A percentile compares a stretch with the other conserved stretches of the same genome.
Conservation (phyloP, 23 red algal species). For the Cyanidioschyzon merolae region DNA sequence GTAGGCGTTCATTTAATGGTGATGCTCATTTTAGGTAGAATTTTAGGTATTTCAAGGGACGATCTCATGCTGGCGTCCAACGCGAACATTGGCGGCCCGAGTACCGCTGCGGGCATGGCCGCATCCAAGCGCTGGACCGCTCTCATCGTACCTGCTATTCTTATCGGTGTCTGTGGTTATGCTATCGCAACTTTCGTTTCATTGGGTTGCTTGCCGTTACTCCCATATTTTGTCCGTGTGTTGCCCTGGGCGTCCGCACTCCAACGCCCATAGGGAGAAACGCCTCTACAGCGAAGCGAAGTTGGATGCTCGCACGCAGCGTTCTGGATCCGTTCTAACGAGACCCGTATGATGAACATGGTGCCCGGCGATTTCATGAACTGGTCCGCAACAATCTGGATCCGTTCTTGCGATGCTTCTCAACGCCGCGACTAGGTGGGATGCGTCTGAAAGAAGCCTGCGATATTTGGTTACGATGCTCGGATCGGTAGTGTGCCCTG, state of each 20-base stretch:
- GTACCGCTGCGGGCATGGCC: slow-evolving; percentile 76
- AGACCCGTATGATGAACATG: no score
- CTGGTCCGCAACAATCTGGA: no score
- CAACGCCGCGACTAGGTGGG: no score
- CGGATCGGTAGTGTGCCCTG: no score
- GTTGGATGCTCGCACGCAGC: no score
- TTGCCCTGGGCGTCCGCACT: neutral
- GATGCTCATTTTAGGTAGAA: slow-evolving; percentile 15
- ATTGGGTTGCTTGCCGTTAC: slow-evolving; percentile 23
- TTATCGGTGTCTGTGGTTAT: slow-evolving; percentile 70
- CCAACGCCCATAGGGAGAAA: neutral
- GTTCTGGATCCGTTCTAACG: no score
- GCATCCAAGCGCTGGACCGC: slow-evolving; percentile 31
- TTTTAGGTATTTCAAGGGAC: slow-evolving; percentile 20
- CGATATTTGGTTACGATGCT: no score
- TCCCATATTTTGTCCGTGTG: neutral
- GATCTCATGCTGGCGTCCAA: slow-evolving; percentile 54
- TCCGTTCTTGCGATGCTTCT: no score
- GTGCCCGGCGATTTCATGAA: no score
- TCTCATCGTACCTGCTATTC: slow-evolving; percentile 45
- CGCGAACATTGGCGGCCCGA: slow-evolving; percentile 69
- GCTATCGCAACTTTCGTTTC: slow-evolving; percentile 50
- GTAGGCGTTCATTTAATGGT: slow-evolving; percentile 40
- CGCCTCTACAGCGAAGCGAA: no score
- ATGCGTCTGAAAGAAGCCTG: no score